Evolutionary conservation across 129 eudicot genomes (phyloP).

Genomic region (Flaveria bidentis): DNA sequence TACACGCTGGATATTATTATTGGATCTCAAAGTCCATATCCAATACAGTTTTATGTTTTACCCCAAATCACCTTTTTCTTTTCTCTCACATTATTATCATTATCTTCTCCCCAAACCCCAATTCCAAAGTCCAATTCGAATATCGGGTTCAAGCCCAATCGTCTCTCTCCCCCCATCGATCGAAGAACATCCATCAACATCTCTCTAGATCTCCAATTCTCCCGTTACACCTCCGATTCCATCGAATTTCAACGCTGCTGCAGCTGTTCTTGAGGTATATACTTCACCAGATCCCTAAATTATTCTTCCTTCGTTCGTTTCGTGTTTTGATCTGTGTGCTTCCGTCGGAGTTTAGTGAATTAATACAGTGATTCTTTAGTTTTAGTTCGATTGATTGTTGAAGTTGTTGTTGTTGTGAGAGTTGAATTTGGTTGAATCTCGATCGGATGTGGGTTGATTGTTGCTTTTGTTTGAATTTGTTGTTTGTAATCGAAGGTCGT

Average conservation of each 20-base stretch:
- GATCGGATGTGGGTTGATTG: conserved; percentile 7
- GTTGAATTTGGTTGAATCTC: conserved; percentile 1
- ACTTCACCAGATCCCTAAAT: not conserved
- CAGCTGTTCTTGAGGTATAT: conserved; percentile 24
- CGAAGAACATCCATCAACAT: conserved; percentile 35
- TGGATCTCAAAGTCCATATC: conserved; percentile 78
- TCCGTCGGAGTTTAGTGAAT: not conserved
- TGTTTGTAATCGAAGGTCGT: not conserved
- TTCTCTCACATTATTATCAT: conserved; percentile 17
- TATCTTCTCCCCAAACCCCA: conserved; percentile 22
- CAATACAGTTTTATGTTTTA: conserved; percentile 42
- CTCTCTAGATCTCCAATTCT: conserved; percentile 46
- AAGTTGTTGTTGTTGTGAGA: not conserved
- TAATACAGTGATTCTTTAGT: conserved; percentile 1
- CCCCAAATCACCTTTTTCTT: conserved; percentile 6
- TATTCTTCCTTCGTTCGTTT: not conserved
- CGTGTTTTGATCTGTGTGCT: not conserved
- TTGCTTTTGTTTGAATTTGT: not conserved
- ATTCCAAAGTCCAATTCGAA: conserved; percentile 50
- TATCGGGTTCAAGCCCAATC: conserved; percentile 66
- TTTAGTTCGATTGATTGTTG: conserved; percentile 6
- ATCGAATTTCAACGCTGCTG: not conserved
- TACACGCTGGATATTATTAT: conserved; percentile 4
- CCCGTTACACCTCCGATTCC: conserved; percentile 20
- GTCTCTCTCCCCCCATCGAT: conserved; percentile 35